These are phyloP conservation scores for Rehmannia glutinosa DNA, from an alignment of 257 asterid genomes.

Conservation along the genomic window DNA sequence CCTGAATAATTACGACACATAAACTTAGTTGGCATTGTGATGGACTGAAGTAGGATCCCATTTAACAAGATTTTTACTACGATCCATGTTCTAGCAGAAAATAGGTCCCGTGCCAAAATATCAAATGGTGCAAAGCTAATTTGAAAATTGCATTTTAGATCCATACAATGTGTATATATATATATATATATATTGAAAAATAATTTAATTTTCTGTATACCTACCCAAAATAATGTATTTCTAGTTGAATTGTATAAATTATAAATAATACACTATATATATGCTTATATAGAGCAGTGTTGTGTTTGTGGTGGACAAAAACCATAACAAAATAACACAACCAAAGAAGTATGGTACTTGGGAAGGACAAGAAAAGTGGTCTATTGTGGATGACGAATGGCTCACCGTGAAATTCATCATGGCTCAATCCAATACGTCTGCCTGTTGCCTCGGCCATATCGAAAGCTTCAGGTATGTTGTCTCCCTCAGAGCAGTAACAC, in stretches of 20 bases:
- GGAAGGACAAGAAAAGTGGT: neutral
- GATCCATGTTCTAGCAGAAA: neutral
- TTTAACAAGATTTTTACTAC: neutral
- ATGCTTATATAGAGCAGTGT: neutral
- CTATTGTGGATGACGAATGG: neutral
- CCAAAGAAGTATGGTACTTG: too few relatives aligned
- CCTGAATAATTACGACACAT: conserved; percentile 34
- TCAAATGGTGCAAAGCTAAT: neutral
- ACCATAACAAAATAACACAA: neutral
- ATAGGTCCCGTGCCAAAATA: neutral
- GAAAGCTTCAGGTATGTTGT: conserved; percentile 87
- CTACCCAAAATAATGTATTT: neutral
- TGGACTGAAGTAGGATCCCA: neutral
- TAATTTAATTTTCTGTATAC: neutral
- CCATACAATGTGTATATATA: neutral
- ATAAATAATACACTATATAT: neutral
- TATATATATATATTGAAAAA: neutral
- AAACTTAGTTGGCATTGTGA: neutral
- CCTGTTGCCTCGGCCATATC: conserved; percentile 78
- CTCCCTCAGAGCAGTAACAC: conserved; percentile 98
- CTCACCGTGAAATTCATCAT: conserved; percentile 50
- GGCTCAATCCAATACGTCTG: conserved; percentile 47
- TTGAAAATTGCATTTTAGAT: neutral
- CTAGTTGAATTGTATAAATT: neutral
- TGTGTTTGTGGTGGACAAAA: neutral